Evolutionary conservation across 768 basidiomycete species (phyloP).

Genomic region (Pisolithus microcarpus): DNA sequence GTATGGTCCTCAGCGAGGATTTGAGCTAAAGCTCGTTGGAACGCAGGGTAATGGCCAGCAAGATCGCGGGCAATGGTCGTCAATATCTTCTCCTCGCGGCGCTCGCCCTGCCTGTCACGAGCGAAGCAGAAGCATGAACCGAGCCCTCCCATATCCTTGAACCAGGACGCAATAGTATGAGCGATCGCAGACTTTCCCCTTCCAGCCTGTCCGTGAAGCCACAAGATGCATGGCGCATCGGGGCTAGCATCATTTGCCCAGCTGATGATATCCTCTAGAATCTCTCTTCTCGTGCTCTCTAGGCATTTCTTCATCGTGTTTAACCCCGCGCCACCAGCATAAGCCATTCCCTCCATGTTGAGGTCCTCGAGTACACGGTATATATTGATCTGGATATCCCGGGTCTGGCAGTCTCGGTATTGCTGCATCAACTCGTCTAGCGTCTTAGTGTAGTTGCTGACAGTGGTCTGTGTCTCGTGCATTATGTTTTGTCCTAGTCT

Average conservation of each 20-base stretch:
- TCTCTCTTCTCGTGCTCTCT: background rate
- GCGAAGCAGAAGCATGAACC: background rate
- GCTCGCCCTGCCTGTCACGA: background rate
- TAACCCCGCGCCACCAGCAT: background rate
- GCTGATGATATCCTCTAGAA: background rate
- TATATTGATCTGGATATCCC: background rate
- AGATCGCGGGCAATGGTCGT: background rate
- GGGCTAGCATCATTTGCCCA: background rate
- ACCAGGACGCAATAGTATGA: background rate
- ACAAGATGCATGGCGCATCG: background rate
- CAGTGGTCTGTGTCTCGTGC: background rate
- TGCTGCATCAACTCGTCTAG: background rate
- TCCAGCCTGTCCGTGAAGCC: background rate
- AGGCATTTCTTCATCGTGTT: background rate
- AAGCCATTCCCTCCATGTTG: background rate
- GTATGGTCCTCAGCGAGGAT: background rate
- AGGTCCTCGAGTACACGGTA: background rate
- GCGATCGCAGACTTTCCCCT: slow-evolving; percentile 1
- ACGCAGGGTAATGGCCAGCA: background rate
- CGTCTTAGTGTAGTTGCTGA: background rate
- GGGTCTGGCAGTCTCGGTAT: background rate
- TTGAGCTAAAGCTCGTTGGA: background rate
- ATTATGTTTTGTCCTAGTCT: background rate
- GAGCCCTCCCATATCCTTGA: background rate
- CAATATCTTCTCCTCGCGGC: background rate